Base-by-base conservation (phyloP, 202 grass and related monocot species). In the Thinopyrum obtusiflorum region DNA sequence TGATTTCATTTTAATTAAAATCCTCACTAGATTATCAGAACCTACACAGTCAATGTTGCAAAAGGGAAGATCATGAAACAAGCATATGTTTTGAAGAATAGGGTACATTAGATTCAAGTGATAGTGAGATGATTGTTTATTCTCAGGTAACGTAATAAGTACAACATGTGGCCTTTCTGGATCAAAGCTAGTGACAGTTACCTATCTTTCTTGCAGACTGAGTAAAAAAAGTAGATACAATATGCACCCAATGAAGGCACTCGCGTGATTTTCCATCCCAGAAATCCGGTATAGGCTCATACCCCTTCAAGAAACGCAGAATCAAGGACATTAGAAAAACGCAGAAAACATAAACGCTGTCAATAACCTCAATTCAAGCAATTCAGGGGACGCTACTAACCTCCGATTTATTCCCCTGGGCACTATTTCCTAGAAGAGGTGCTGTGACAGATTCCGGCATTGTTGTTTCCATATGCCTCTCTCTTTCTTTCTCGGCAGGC, bases 171-270 rank as follows among this genome's bases (percentile, higher is more conserved):
- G 46, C 73, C 17, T 32, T 76, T 71, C 44, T 57, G 26, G 17
- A 76, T 11, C 28, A 17, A 13, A 10, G 10, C 49, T 4, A 77
- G 49, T 59, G 73, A 59, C 12, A 77, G 3, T 57, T 77, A 77
- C 73, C 73, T 77, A 77, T 77, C 46, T 20, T 77, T 59, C 53
- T 32, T 59, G 73, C 73, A 77, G 73, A 77, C 2, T 59, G 73
- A 35, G 47, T 23, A 23, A 77, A 59, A 77, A 59, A 77, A 77
- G 3, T 13, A 13, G 73, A 77, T 33, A 77, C 5, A 59, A 77
- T 33, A 35, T 77, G 73, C 28, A 5, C 73, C 73, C 73, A 77
- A 21, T 59, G 73, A 77, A 77, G 49, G 28, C 73, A 77, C 73
- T 59, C 4, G 9, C 31, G 27, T 10, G 47, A 21, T 59, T 77